phyloP scores from a whole-genome alignment of 1,139 yeast species.

The Lodderomyces parapsilosis region DNA sequence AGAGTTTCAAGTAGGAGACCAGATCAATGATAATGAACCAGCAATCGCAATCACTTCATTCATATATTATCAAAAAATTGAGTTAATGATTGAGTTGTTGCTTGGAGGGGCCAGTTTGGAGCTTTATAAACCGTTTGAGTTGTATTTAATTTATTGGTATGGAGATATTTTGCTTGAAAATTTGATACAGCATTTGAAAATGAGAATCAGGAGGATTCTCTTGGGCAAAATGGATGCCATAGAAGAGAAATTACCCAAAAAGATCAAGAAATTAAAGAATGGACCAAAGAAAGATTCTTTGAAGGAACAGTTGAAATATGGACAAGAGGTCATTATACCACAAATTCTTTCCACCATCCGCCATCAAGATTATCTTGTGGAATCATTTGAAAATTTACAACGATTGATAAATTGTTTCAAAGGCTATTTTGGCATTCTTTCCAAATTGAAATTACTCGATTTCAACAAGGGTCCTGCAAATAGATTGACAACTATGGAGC shows the following conservation, averaged over 20 bases:
- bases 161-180: constrained; percentile 52
- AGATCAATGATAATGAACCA: constrained; percentile 22
- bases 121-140: constrained; percentile 71
- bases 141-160: constrained; percentile 68
- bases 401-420: constrained; percentile 28
- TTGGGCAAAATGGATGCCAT: constrained; percentile 33
- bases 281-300: constrained; percentile 39
- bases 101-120: constrained; percentile 77
- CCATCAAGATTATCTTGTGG: constrained; percentile 20
- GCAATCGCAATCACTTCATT: constrained; percentile 64
- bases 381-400: constrained; percentile 40
- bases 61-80: constrained; percentile 63
- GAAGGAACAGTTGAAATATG: constrained; percentile 21
- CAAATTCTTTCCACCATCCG: constrained; percentile 18
- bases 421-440: constrained; percentile 21
- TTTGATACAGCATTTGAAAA: constrained; percentile 46
- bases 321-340: constrained; percentile 24
- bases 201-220: constrained; percentile 40
- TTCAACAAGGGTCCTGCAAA: constrained; percentile 36
- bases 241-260: constrained; percentile 38
- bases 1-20: constrained; percentile 34
- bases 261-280: constrained; percentile 49
- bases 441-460: constrained; percentile 25
- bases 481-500: constrained; percentile 43
- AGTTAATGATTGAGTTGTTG: constrained; percentile 68